Conservation (phyloP, 305 asterid species). For the Solanum hybrid region DNA sequence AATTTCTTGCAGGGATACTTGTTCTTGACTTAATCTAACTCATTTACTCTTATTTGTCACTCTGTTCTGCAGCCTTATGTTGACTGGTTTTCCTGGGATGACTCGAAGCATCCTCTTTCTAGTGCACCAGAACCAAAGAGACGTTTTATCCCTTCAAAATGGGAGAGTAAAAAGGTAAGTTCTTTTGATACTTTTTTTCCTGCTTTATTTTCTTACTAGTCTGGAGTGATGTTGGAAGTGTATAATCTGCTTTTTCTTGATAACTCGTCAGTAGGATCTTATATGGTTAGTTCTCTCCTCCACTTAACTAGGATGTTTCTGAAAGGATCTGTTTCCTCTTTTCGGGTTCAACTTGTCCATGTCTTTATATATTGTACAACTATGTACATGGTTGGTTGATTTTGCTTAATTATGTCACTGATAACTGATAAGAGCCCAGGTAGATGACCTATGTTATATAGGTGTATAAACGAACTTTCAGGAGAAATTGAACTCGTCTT, state of each 20-base stretch:
- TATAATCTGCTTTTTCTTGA: neutral
- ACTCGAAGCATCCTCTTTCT: conserved; percentile 76
- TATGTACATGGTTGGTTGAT: neutral
- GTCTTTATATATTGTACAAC: neutral
- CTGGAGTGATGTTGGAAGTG: neutral
- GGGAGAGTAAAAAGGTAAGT: conserved; percentile 77
- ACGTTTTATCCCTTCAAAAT: conserved; percentile 87
- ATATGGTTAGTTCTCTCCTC: neutral
- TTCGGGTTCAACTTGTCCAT: neutral
- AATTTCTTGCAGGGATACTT: neutral
- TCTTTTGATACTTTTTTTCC: neutral
- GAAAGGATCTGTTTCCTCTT: neutral
- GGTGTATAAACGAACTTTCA: neutral
- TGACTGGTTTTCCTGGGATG: conserved; percentile 82
- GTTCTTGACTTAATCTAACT: neutral
- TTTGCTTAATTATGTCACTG: neutral
- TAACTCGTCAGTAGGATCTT: neutral
- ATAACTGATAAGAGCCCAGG: neutral
- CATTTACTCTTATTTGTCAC: neutral
- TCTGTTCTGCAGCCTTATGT: conserved; percentile 53
- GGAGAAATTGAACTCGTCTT: neutral
- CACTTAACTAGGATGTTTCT: neutral
- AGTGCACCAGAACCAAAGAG: conserved; percentile 97
- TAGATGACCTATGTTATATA: neutral
- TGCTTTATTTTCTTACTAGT: neutral